phyloP scores from a whole-genome alignment of 1,284 basidiomycete species.

The Thecaphora frezii region DNA sequence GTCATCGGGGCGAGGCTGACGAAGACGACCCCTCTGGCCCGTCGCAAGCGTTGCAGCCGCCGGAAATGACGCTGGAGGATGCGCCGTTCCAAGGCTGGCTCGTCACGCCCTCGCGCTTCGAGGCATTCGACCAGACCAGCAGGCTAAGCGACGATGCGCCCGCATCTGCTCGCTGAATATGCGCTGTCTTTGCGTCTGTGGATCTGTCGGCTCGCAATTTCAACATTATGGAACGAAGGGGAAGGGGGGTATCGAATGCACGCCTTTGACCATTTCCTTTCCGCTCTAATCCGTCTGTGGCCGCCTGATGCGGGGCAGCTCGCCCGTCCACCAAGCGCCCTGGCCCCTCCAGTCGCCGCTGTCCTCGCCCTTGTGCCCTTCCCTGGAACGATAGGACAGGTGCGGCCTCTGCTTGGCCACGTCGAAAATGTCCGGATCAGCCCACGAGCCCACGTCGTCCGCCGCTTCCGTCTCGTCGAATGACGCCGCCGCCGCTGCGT shows the following conservation, averaged over 20 bases:
- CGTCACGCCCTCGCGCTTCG: conserved; percentile 6
- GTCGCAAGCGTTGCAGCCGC: not conserved
- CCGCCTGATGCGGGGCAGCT: not conserved
- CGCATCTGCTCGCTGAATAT: no score
- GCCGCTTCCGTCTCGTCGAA: not conserved
- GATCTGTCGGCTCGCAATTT: no score
- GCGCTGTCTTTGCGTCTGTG: no score
- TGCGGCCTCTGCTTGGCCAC: not conserved
- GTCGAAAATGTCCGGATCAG: conserved; percentile 3
- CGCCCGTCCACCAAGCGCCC: not conserved
- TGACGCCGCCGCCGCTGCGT: not conserved
- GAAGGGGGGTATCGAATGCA: no score
- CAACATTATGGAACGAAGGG: no score
- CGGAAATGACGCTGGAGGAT: not conserved
- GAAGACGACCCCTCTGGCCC: not conserved
- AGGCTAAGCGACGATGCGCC: no score
- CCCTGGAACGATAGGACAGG: not conserved
- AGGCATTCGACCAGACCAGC: conserved; percentile 12
- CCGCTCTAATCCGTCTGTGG: no score
- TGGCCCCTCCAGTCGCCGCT: not conserved
- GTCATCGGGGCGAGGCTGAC: conserved; percentile 2
- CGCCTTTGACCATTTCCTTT: not conserved
- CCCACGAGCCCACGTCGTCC: conserved; percentile 6
- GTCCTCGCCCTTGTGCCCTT: not conserved
- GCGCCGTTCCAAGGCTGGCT: conserved; percentile 13